Percentiles rank a stretch among this genome's conserved stretches.
Evolutionary conservation across 208 protist species (phyloP).

Genomic region (Leishmania mexicana): DNA sequence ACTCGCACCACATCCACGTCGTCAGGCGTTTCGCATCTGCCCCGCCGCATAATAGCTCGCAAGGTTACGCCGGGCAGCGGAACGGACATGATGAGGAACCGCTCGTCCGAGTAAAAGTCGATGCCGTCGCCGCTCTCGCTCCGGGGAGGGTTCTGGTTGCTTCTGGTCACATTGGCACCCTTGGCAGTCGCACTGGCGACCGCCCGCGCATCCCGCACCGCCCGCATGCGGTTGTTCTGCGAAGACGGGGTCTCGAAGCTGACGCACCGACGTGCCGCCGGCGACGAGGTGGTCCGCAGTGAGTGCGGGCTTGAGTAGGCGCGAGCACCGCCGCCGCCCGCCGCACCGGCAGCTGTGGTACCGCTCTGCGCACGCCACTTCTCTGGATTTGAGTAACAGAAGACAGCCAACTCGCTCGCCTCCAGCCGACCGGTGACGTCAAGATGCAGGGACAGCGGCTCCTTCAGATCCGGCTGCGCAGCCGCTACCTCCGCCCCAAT

Average conservation of each 20-base stretch:
- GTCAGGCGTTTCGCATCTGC: conserved; percentile 16
- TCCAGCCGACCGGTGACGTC: conserved; percentile 64
- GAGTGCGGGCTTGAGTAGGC: conserved; percentile 4
- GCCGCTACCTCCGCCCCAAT: neutral
- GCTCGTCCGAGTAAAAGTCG: conserved; percentile 35
- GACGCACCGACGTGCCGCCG: conserved; percentile 21
- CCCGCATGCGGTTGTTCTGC: conserved; percentile 2
- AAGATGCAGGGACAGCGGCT: conserved; percentile 28
- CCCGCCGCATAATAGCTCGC: conserved; percentile 28
- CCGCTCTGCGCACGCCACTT: neutral
- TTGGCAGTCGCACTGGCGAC: neutral
- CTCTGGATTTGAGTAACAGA: conserved; percentile 36
- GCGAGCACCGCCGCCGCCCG: neutral
- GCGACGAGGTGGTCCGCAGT: neutral
- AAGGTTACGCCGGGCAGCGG: conserved; percentile 58
- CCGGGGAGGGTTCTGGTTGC: conserved; percentile 4
- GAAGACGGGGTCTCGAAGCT: conserved; percentile 20
- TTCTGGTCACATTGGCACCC: neutral
- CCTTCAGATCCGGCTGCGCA: neutral
- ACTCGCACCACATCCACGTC: conserved; percentile 50
- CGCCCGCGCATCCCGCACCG: neutral
- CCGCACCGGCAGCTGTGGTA: neutral
- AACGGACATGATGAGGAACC: conserved; percentile 52
- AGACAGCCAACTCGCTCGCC: conserved; percentile 44
- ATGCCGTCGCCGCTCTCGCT: conserved; percentile 10